These are phyloP conservation scores for Vigna angularis DNA, from an alignment of 306 rosid species.

Conservation along the genomic window DNA sequence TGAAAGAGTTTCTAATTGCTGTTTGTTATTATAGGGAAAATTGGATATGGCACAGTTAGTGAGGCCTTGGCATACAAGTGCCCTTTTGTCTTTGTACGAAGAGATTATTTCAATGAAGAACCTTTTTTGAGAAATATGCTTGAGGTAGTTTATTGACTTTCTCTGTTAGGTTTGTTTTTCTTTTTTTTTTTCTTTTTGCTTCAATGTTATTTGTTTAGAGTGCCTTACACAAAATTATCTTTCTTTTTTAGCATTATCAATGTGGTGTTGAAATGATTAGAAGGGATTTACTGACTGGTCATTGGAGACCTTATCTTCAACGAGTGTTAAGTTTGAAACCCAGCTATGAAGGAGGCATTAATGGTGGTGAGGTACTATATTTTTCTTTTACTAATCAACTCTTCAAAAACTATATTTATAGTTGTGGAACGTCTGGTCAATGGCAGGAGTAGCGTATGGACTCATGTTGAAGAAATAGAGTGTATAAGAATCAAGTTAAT, in stretches of 20 bases:
- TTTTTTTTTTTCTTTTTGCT: slow-evolving; percentile 4
- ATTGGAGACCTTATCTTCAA: slow-evolving; percentile 98
- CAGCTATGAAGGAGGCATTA: slow-evolving; percentile 89
- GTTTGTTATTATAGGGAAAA: slow-evolving; percentile 73
- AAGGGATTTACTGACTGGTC: slow-evolving; percentile 96
- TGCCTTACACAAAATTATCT: slow-evolving; percentile 36
- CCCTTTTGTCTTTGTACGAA: slow-evolving; percentile 97
- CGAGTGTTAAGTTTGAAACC: slow-evolving; percentile 96
- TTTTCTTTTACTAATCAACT: slow-evolving; percentile 30
- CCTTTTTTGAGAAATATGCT: slow-evolving; percentile 99
- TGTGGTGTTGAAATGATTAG: slow-evolving; percentile 98
- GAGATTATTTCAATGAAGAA: slow-evolving; percentile 99
- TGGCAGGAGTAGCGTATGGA: background rate
- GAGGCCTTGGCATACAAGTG: slow-evolving; percentile 90
- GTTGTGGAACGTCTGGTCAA: background rate
- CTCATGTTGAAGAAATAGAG: slow-evolving; percentile 7
- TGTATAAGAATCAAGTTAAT: background rate
- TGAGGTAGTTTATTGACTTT: slow-evolving; percentile 64
- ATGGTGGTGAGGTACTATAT: slow-evolving; percentile 91
- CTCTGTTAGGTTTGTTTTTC: slow-evolving; percentile 23
- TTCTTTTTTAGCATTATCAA: slow-evolving; percentile 69
- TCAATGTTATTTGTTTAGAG: background rate
- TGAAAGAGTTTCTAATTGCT: slow-evolving; percentile 18
- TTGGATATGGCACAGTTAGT: slow-evolving; percentile 95
- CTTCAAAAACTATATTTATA: slow-evolving; percentile 4